Base-by-base conservation (phyloP, 176 grass and related monocot species). In the Aegilops speltoides region DNA sequence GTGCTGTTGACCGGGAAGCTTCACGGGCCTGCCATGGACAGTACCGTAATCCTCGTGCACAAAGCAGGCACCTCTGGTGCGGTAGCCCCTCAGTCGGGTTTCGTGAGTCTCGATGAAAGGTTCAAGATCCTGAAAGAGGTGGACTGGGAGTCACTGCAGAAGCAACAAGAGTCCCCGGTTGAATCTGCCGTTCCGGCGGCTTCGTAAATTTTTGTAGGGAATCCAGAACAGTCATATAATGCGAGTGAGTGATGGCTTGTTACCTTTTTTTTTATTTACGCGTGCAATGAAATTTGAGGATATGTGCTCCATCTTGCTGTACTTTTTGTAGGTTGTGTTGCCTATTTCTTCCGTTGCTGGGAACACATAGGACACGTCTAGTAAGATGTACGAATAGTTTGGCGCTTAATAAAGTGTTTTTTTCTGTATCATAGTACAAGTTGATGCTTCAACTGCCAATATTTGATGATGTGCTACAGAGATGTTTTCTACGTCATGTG, bases 11-110 rank as follows among this genome's bases (percentile, higher is more conserved):
- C 92, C 0, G 96, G 96, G 36, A 98, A 98, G 79, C 88, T 98
- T 73, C 96, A 98, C 74, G 96, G 93, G 22, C 96, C 95, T 68
- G 93, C 93, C 15, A 95, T 95, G 86, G 95, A 86, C 23, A 90
- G 81, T 63, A 91, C 89, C 32, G 89, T 98, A 25, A 22, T 80
- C 78, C 89, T 98, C 32, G 85, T 98, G 77, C 87, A 98, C 84
- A 96, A 96, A 93, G 92, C 92, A 9, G 87, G 90, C 79, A 48
- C 63, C 76, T 92, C 57, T 78, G 92, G 92, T 76, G 90, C 74
- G 9, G 88, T 92, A 41, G 87, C 80, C 38, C 83, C 84, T 20
- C 82, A 93, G 37, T 86, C 88, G 0, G 92, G 92, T 63, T 96
- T 96, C 16, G 68, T 96, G 26, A 82, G 77, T 43, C 81, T 98